Evolutionary conservation across 805 yeast species (phyloP), one percentile per base, ranked within the genome.

Genomic region (Clavispora phyllophila): DNA sequence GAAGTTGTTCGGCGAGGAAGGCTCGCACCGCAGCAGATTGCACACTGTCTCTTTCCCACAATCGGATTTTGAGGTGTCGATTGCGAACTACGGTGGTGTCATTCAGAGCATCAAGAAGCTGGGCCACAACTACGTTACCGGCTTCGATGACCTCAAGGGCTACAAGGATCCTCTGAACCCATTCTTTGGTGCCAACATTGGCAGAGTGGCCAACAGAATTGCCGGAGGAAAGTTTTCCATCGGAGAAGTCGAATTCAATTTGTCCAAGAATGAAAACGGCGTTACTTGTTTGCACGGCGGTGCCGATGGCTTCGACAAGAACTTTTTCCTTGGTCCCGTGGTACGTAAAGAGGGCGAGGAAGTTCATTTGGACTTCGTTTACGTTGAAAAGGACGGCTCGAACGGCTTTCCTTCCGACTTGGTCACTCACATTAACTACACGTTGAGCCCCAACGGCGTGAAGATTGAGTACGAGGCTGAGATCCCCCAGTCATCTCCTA

Each of bases 361-460:
- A 19, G 51, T 58, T 35, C 48, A 63, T 10, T 49, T 68, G 45
- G 63, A 59, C 36, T 79, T 73, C 54, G 50, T 62, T 14, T 61
- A 67, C 31, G 50, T 66, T 29, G 83, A 80, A 42, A 47, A 58
- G 14, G 76, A 74, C 47, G 69, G 75, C 19, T 66, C 68, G 39
- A 71, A 77, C 46, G 84, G 83, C 12, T 81, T 78, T 61, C 87
- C 87, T 13, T 84, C 82, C 18, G 75, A 72, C 36, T 62, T 82
- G 45, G 65, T 62, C 31, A 70, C 72, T 9, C 49, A 49, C 13
- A 79, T 78, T 24, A 68, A 58, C 27, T 82, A 78, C 57, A 68
- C 70, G 20, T 51, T 79, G 25, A 56, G 53, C 36, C 58, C 60
- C 23, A 55, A 55, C 10, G 54, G 70, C n/a, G 54, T 82, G 44